Conservation (phyloP, 2,329 filamentous ascomycete genomes). For the Phyllosticta capitalensis region DNA sequence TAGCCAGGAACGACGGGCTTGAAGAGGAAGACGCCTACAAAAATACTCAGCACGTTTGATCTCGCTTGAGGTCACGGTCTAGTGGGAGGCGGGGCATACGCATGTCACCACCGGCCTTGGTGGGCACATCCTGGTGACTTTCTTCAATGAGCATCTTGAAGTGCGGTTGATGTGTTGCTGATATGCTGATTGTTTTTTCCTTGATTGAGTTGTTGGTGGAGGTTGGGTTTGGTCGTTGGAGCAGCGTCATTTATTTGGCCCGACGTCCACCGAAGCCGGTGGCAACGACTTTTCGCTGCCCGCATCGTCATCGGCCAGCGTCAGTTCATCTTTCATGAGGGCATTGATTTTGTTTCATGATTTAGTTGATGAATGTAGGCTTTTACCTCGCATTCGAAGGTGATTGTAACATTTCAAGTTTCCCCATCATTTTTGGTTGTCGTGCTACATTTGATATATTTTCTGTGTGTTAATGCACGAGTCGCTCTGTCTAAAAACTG, state of each 20-base stretch:
- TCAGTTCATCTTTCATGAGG: too few species aligned
- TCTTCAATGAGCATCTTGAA: slow-evolving; percentile 50
- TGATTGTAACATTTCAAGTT: too few species aligned
- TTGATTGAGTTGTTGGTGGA: not conserved
- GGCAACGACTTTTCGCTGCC: not conserved
- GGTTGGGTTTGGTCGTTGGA: not conserved
- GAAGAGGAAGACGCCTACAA: slow-evolving; percentile 74
- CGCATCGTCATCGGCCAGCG: not conserved
- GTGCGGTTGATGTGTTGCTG: not conserved
- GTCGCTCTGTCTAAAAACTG: too few species aligned
- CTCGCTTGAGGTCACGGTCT: slow-evolving; percentile 4
- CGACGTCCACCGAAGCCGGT: not conserved
- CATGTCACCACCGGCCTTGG: slow-evolving; percentile 51
- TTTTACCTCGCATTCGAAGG: too few species aligned
- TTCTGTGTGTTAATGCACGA: too few species aligned
- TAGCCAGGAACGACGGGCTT: slow-evolving; percentile 79
- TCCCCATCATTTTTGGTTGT: too few species aligned
- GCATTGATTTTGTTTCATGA: too few species aligned
- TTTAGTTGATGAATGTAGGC: too few species aligned
- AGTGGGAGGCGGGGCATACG: slow-evolving; percentile 30
- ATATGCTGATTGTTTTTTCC: not conserved
- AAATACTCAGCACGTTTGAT: not conserved
- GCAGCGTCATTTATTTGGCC: not conserved
- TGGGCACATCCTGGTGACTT: slow-evolving; percentile 49
- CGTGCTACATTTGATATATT: too few species aligned